Evolutionary conservation across 2,329 filamentous ascomycete genomes (phyloP).

Genomic region (Didymella keratinophila): DNA sequence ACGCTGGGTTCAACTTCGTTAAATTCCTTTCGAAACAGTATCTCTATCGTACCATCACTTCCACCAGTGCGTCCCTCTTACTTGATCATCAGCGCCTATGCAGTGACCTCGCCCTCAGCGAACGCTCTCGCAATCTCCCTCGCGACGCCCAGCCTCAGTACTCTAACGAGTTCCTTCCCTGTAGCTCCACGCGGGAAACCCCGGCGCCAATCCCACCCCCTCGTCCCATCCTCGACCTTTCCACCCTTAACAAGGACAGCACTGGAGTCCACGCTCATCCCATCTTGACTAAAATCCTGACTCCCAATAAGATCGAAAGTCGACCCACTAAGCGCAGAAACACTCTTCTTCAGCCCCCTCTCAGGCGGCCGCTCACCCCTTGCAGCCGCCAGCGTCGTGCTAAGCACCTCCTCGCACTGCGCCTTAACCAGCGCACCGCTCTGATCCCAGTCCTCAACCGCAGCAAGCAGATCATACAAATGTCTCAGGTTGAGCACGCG

Average conservation of each 20-base stretch:
- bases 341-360: constrained; percentile 64
- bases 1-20: too few species aligned
- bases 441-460: constrained; percentile 80
- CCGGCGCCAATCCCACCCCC: constrained; percentile 77
- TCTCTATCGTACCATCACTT: too few species aligned
- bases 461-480: constrained; percentile 77
- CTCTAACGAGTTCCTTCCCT: constrained; percentile 74
- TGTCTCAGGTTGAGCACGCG: constrained; percentile 73
- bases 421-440: constrained; percentile 75
- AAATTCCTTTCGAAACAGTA: too few species aligned
- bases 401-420: constrained; percentile 80
- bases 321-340: constrained; percentile 61
- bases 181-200: constrained; percentile 65
- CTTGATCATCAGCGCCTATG: background rate
- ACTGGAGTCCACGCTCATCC: constrained; percentile 53
- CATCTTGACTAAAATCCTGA: constrained; percentile 64
- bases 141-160: constrained; percentile 76
- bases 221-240: constrained; percentile 54
- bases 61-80: too few species aligned
- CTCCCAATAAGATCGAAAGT: constrained; percentile 77
- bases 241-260: constrained; percentile 55
- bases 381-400: constrained; percentile 75
- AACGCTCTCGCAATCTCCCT: constrained; percentile 76
- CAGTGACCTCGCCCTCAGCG: constrained; percentile 68
- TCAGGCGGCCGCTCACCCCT: constrained; percentile 53